Evolutionary conservation across 2,329 filamentous ascomycete genomes (phyloP).

Genomic region (Verticillium alfalfae): DNA sequence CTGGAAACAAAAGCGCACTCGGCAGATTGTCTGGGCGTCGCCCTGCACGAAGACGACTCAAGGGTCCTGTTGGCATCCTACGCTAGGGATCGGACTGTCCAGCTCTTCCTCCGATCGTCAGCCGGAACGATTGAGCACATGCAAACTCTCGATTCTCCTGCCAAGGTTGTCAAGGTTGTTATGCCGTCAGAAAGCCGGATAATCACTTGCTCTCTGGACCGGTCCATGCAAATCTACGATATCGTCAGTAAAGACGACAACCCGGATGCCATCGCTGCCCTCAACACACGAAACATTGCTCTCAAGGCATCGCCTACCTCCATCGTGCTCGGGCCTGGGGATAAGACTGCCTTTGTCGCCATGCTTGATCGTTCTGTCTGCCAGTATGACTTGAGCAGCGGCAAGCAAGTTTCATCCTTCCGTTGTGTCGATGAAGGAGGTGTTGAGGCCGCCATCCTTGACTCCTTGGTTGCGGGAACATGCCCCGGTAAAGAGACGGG

Average conservation of each 20-base stretch:
- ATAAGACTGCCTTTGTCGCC: slow-evolving; percentile 52
- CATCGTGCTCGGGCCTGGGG: slow-evolving; percentile 66
- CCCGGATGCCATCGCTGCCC: slow-evolving; percentile 64
- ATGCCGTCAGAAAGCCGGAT: slow-evolving; percentile 71
- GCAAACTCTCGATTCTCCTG: slow-evolving; percentile 90
- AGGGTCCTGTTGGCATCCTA: slow-evolving; percentile 71
- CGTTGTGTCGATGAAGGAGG: slow-evolving; percentile 77
- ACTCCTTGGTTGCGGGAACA: slow-evolving; percentile 64
- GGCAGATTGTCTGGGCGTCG: slow-evolving; percentile 77
- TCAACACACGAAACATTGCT: slow-evolving; percentile 71
- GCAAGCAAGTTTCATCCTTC: slow-evolving; percentile 67
- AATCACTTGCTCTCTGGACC: slow-evolving; percentile 82
- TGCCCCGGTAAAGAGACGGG: slow-evolving; percentile 49
- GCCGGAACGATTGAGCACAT: slow-evolving; percentile 65
- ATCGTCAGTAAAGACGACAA: slow-evolving; percentile 64
- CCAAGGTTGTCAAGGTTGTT: slow-evolving; percentile 70
- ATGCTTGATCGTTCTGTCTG: slow-evolving; percentile 55
- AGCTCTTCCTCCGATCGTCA: slow-evolving; percentile 67
- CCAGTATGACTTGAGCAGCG: slow-evolving; percentile 59
- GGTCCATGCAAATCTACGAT: slow-evolving; percentile 79
- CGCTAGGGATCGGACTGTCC: slow-evolving; percentile 84
- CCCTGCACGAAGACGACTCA: slow-evolving; percentile 58
- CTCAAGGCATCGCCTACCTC: slow-evolving; percentile 84
- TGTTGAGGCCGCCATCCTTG: slow-evolving; percentile 76
- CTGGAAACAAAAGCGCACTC: slow-evolving; percentile 81